These are phyloP conservation scores for Omphalotus guepiniiformis DNA, from an alignment of 768 basidiomycete species.

Conservation along the genomic window DNA sequence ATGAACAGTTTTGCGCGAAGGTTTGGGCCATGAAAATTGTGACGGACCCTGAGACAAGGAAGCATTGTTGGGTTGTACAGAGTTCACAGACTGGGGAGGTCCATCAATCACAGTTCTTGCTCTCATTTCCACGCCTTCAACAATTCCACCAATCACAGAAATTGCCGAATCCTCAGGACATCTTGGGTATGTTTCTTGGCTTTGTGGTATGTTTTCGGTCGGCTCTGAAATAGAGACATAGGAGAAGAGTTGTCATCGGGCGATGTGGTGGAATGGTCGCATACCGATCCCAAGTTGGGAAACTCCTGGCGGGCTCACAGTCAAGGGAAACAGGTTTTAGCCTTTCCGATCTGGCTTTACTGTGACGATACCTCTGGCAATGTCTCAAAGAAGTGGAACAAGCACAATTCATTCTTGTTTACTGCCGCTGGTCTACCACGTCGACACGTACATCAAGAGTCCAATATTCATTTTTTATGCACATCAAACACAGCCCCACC, in stretches of 20 bases:
- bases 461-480: slow-evolving; percentile 14
- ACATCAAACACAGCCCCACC: slow-evolving; percentile 25
- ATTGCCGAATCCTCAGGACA: neutral
- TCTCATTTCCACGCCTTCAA: slow-evolving; percentile 7
- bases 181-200: neutral
- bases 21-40: slow-evolving; percentile 15
- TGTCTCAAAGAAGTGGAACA: slow-evolving; percentile 23
- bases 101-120: slow-evolving; percentile 4
- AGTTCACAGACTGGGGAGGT: slow-evolving; percentile 9
- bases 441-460: slow-evolving; percentile 4
- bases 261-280: slow-evolving; percentile 1
- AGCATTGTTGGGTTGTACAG: slow-evolving; percentile 17
- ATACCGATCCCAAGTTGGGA: slow-evolving; percentile 2
- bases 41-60: neutral
- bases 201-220: neutral
- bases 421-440: slow-evolving; percentile 13
- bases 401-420: slow-evolving; percentile 19
- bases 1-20: slow-evolving; percentile 13
- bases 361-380: slow-evolving; percentile 30
- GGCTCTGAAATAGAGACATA: neutral
- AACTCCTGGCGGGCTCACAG: slow-evolving; percentile 10
- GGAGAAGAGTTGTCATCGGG: neutral
- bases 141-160: neutral
- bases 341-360: slow-evolving; percentile 22
- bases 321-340: slow-evolving; percentile 14